Evolutionary conservation across 1,139 yeast species (phyloP).

Genomic region (Suhomyces anneliseae): DNA sequence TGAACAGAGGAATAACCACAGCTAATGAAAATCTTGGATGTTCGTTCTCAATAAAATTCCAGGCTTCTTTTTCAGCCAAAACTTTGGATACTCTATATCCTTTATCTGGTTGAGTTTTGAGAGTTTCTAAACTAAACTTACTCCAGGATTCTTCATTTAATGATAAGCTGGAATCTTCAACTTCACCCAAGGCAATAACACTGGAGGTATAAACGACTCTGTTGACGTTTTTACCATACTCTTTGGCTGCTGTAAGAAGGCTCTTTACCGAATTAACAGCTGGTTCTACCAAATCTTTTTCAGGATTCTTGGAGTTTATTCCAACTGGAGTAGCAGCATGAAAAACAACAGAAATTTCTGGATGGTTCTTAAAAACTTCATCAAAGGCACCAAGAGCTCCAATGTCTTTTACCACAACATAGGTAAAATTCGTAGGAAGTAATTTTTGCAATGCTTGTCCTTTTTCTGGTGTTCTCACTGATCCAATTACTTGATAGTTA

Average conservation of each 20-base stretch:
- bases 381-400: slow-evolving; percentile 7
- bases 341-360: slow-evolving; percentile 43
- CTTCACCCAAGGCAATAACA: slow-evolving; percentile 29
- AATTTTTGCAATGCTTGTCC: slow-evolving; percentile 29
- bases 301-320: slow-evolving; percentile 26
- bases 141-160: slow-evolving; percentile 37
- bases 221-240: slow-evolving; percentile 26
- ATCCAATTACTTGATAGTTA: slow-evolving; percentile 56
- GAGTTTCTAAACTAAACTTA: slow-evolving; percentile 19
- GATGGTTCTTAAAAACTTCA: slow-evolving; percentile 16
- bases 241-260: slow-evolving; percentile 27
- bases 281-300: slow-evolving; percentile 31
- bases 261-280: slow-evolving; percentile 35
- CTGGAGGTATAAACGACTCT: slow-evolving; percentile 16
- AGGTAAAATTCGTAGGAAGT: slow-evolving; percentile 8
- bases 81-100: slow-evolving; percentile 28
- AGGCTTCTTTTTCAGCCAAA: slow-evolving; percentile 45
- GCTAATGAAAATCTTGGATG: slow-evolving; percentile 25
- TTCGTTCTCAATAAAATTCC: slow-evolving; percentile 46
- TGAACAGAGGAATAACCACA: slow-evolving; percentile 20
- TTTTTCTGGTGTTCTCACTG: slow-evolving; percentile 46
- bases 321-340: slow-evolving; percentile 29
- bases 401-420: neutral
- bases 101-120: slow-evolving; percentile 19
- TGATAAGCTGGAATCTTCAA: slow-evolving; percentile 7